Evolutionary conservation across 2,329 filamentous ascomycete species (phyloP).

Genomic region (Pseudogymnoascus sp.): DNA sequence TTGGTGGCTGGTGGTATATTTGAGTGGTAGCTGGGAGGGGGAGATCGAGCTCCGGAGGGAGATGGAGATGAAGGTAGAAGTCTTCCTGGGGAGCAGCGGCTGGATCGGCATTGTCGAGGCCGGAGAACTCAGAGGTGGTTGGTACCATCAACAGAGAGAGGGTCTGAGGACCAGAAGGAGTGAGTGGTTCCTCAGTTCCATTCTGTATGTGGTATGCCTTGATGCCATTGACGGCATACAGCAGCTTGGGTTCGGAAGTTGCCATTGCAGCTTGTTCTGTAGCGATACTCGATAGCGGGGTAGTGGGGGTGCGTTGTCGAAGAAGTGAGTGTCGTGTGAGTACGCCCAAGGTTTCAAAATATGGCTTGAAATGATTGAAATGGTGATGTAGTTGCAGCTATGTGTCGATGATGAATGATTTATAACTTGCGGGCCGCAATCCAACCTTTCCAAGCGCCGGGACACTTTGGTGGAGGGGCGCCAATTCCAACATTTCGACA

Average conservation of each 20-base stretch:
- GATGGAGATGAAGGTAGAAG: conserved; percentile 92
- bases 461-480: background rate
- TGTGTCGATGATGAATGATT: background rate
- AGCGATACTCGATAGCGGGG: conserved; percentile 3
- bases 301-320: background rate
- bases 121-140: conserved; percentile 64
- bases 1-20: conserved; percentile 91
- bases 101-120: conserved; percentile 45
- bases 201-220: conserved; percentile 85
- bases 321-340: background rate
- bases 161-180: conserved; percentile 78
- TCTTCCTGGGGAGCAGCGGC: conserved; percentile 64
- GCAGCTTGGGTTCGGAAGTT: conserved; percentile 49
- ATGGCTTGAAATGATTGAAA: background rate
- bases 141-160: conserved; percentile 94
- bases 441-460: conserved; percentile 6
- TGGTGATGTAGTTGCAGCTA: background rate
- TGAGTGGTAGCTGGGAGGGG: conserved; percentile 91
- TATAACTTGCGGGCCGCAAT: background rate
- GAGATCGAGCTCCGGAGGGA: conserved; percentile 89
- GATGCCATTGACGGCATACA: conserved; percentile 74
- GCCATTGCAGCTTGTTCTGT: conserved; percentile 5
- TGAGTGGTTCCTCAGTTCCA: conserved; percentile 77
- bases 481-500: background rate
- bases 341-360: conserved; percentile 6